These are phyloP conservation scores for Coelastrella sp. DNA, from an alignment of 139 green algal genomes.

Conservation along the genomic window DNA sequence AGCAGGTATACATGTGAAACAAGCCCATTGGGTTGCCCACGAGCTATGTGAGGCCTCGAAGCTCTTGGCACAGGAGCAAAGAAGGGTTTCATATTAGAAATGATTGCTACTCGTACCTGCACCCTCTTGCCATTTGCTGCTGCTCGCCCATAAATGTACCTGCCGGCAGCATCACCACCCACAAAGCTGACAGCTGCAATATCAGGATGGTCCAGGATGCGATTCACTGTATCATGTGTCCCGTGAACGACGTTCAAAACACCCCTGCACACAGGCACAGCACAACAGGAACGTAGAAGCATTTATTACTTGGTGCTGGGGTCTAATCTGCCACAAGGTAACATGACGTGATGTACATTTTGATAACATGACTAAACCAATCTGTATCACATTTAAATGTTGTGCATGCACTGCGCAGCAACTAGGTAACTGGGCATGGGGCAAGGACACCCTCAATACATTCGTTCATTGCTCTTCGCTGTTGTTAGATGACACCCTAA, in stretches of 20 bases:
- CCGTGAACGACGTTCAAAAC: constrained; percentile 93
- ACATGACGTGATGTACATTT: background rate
- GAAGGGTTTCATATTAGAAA: background rate
- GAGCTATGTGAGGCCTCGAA: too few species aligned
- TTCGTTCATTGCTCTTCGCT: too few species aligned
- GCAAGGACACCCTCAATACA: too few species aligned
- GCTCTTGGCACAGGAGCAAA: background rate
- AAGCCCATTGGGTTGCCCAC: too few species aligned
- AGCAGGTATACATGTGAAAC: too few species aligned
- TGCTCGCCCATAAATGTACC: constrained; percentile 88
- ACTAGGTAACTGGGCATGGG: too few species aligned
- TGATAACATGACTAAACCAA: background rate
- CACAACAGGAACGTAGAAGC: constrained; percentile 9
- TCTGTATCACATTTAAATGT: too few species aligned
- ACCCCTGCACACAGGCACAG: constrained; percentile 53
- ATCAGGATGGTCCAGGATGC: constrained; percentile 92
- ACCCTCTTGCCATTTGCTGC: constrained; percentile 90
- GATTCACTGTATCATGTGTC: constrained; percentile 87
- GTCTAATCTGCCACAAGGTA: too few species aligned
- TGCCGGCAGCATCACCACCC: constrained; percentile 85
- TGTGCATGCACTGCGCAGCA: too few species aligned
- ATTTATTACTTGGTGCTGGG: background rate
- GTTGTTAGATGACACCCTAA: too few species aligned
- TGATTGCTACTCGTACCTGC: constrained; percentile 64
- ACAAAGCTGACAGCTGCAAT: constrained; percentile 96